Evolutionary conservation across 1,284 basidiomycete genomes (phyloP), one percentile per base, ranked within the genome.

Genomic region (Wolfiporia cocos): DNA sequence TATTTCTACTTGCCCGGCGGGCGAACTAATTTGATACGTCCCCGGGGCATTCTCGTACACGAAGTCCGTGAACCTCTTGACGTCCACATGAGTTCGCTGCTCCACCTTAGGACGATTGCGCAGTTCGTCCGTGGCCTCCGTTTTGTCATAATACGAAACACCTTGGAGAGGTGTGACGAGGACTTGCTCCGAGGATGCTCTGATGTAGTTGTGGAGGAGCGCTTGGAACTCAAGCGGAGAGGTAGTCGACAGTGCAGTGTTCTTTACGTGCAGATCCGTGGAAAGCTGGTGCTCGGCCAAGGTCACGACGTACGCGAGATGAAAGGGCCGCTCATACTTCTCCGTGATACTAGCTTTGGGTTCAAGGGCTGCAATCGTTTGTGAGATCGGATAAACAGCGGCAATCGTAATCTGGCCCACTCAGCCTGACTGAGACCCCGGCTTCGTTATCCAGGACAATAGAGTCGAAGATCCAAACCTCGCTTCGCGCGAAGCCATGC

Each of bases 401-500:
- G n/a, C 12, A 5, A 17, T 14, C 7, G 2, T 14, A 21, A 14
- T 23, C 12, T 39, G 14, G 67, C 81, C 52, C 58, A 90, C 87
- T 71, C 33, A 94, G 66, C 49, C 76, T 74, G 32, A 90, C 74
- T 19, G 85, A 84, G 5, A 92, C 85, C 5, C 76, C 77, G 17
- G 75, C 72, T 4, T 75, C 74, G 44, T 81, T 78, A 53, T 92
- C 86, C 69, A 77, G 71, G 22, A 90, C 68, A 12, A 78, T 65
- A 29, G 67, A 61, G 49, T 80, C 78, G 55, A 80, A 82, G 18
- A 64, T 67, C 92, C 92, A 95, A 12, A 56, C 60, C 24, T 76
- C 71, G 49, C 69, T 89, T 37, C 92, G 73, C 14, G 86, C 91
- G 57, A 92, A 94, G 0, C 92, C 92, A 60, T 94, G 92, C 57